Conservation (phyloP, 495 filamentous ascomycete species). For the Daldinia bambusicola region DNA sequence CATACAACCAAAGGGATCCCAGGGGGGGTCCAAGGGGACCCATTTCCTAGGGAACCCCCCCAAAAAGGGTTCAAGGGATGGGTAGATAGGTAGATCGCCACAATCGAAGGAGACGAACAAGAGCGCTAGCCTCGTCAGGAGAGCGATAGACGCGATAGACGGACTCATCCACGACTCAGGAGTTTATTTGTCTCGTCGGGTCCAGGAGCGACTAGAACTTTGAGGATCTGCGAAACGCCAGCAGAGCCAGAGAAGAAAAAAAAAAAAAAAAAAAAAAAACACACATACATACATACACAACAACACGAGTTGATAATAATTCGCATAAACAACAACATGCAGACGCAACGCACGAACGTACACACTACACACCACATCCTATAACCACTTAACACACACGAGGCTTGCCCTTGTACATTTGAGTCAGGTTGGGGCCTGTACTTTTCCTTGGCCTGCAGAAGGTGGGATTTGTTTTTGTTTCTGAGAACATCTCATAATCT, state of each 20-base stretch:
- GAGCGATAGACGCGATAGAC: constrained; percentile 14
- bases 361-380: not conserved
- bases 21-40: constrained; percentile 11
- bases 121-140: constrained; percentile 30
- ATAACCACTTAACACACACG: constrained; percentile 16
- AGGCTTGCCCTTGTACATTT: constrained; percentile 37
- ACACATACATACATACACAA: no score
- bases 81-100: constrained; percentile 30
- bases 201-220: constrained; percentile 29
- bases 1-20: constrained; percentile 29
- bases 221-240: constrained; percentile 35
- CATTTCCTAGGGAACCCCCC: constrained; percentile 23
- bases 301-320: constrained; percentile 13
- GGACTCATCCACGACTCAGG: constrained; percentile 37
- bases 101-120: constrained; percentile 21
- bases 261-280: not conserved
- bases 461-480: constrained; percentile 33
- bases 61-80: constrained; percentile 34
- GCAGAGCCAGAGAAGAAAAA: constrained; percentile 29
- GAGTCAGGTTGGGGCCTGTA: constrained; percentile 37
- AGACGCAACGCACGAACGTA: constrained; percentile 23
- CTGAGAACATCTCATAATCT: constrained; percentile 29
- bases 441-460: constrained; percentile 39
- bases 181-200: constrained; percentile 10
- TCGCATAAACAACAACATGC: constrained; percentile 13